Evolutionary conservation across 768 basidiomycete species (phyloP), one percentile per base, ranked within the genome.

Genomic region (Pulveroboletus sp.): DNA sequence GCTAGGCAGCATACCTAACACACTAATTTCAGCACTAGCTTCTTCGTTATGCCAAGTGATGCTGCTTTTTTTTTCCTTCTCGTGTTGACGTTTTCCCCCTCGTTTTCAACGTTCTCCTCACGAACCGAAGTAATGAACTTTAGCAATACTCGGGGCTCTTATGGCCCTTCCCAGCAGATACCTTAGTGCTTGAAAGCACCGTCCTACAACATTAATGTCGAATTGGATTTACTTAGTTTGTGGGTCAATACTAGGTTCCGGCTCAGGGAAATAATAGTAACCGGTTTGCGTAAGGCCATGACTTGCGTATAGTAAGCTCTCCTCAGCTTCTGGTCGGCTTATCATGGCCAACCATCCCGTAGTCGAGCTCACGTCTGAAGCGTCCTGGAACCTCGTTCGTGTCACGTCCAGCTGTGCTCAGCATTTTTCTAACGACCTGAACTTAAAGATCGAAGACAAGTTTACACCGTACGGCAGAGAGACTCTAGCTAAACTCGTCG

Each of bases 401-500:
- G 33, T 46, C 10, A 40, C 25, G 16, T 20, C 27, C 35, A 13
- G 24, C 11, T 3, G 39, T 14, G 16, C 20, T 13, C 34, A 35
- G 23, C 40, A 21, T 17, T 38, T 41, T 23, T 20, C 51, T 60
- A 17, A 60, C 47, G 2, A 9, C 27, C 27, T 29, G 27, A 33
- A 2, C 49, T 27, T 13, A 20, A 44, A 92, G 90, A 72, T 94
- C 50, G 89, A 95, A 72, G 86, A 90, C 77, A 94, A 91, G 72
- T 90, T 98, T 78, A 90, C 92, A 6, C 80, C 85, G 7, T 89
- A 79, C 59, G 97, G 86, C 19, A 94, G 93, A 69, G 86, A 93
- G 59, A 88, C 82, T 5, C 75, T 99, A 33, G 78, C 81, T 32
- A 93, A 85, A 60, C 79, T 99, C 42, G 79, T 95, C 62, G 71